Evolutionary conservation across 805 yeast species (phyloP).

Genomic region (Metschnikowia chrysomelidarum): DNA sequence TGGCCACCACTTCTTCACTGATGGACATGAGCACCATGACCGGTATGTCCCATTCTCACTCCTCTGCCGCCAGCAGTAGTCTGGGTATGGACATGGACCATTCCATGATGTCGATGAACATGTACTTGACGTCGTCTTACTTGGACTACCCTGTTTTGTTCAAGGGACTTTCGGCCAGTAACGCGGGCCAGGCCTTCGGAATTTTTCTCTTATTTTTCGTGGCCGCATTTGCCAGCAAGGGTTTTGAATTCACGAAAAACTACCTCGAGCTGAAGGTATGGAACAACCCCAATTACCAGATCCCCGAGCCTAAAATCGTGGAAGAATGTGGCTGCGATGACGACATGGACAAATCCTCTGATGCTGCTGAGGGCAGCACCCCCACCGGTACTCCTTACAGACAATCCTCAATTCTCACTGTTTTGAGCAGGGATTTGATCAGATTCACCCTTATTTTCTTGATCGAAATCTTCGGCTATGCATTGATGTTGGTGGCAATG

Average conservation of each 20-base stretch:
- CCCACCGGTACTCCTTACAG: constrained; percentile 8
- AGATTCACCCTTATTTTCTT: constrained; percentile 56
- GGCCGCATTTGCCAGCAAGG: constrained; percentile 57
- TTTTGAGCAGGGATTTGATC: constrained; percentile 49
- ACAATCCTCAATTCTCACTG: constrained; percentile 8
- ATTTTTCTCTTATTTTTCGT: constrained; percentile 62
- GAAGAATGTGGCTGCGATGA: constrained; percentile 22
- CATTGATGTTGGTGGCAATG: constrained; percentile 80
- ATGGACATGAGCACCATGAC: constrained; percentile 19
- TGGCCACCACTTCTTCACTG: no score
- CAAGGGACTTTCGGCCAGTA: constrained; percentile 48
- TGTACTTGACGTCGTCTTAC: constrained; percentile 52
- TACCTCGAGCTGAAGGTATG: constrained; percentile 69
- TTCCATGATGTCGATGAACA: constrained; percentile 49
- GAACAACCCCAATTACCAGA: constrained; percentile 39
- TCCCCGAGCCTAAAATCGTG: constrained; percentile 16
- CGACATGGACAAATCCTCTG: constrained; percentile 6
- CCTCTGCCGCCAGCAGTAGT: not conserved
- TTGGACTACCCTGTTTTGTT: constrained; percentile 62
- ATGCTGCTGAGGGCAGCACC: constrained; percentile 6
- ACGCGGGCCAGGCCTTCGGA: constrained; percentile 67
- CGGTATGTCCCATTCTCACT: constrained; percentile 6
- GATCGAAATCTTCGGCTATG: constrained; percentile 66
- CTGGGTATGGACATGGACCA: constrained; percentile 8
- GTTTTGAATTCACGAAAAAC: constrained; percentile 55